Base-by-base conservation (phyloP, 2,329 filamentous ascomycete species). In the Clathrospora elynae region DNA sequence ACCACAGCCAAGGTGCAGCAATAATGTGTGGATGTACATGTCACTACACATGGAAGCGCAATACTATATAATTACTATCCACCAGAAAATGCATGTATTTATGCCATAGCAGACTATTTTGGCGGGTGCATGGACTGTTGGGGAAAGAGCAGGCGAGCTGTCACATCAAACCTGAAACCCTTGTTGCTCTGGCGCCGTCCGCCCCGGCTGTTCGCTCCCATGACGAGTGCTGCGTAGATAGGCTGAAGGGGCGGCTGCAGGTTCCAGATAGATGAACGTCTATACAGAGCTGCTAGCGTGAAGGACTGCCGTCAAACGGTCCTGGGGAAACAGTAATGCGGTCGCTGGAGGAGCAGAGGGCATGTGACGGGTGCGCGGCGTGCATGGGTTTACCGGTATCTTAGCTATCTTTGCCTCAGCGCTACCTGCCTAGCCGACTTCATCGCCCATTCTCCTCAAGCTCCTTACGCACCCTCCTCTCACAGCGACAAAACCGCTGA, bases 381-480 rank as follows among this genome's bases (percentile, higher is more conserved):
- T 40, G 48, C 40, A 34, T 39, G 40, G 30, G 32, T 28, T 13
- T 28, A 3, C 37, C 30, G 37, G 22, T 34, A 41, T 41, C 37
- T 40, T 40, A 26, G 23, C 18, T 12, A 14, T 35, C 20, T 34
- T 38, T 38, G 35, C 37, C 37, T 41, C 22, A 28, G 37, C 29
- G 22, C 37, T 33, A 25, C 28, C 37, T 22, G 25, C 26, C 16
- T 11, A 19, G 17, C n/a, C 35, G 17, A n/a, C 34, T 24, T 20
- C 17, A 34, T 41, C 42, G 40, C 36, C 29, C 48, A 35, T 31
- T 41, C 37, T 39, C n/a, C 33, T 35, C 51, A 45, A 46, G 40
- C 49, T 35, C 46, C 48, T 14, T 35, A 30, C 31, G 18, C 40
- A 54, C 55, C 53, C 50, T 43, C 56, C 52, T 42, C 40, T n/a